Percentiles rank a stretch among this genome's conserved stretches.
phyloP scores from a whole-genome alignment of 305 asterid species.

The Solanum hybrid region DNA sequence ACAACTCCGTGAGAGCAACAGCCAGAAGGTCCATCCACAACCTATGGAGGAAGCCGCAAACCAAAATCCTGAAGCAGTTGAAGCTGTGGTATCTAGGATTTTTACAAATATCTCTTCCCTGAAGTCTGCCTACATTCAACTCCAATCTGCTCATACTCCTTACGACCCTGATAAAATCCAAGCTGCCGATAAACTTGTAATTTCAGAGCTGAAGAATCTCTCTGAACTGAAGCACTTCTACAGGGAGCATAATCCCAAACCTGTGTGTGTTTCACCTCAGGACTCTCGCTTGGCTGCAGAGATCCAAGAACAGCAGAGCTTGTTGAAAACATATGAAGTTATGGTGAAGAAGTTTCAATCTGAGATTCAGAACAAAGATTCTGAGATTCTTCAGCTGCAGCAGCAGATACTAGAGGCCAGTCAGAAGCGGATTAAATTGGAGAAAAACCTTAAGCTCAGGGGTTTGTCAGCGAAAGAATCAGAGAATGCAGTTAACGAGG shows the following conservation, averaged over 20 bases:
- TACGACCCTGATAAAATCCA: slow-evolving; percentile 95
- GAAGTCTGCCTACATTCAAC: slow-evolving; percentile 88
- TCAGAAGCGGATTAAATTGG: slow-evolving; percentile 84
- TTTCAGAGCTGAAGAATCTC: slow-evolving; percentile 79
- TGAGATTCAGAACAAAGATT: slow-evolving; percentile 91
- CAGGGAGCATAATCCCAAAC: slow-evolving; percentile 91
- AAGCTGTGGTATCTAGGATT: slow-evolving; percentile 67
- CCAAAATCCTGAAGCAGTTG: slow-evolving; percentile 91
- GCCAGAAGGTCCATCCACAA: slow-evolving; percentile 97
- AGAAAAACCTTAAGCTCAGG: slow-evolving; percentile 90
- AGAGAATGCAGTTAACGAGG: slow-evolving; percentile 51
- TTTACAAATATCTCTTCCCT: slow-evolving; percentile 81
- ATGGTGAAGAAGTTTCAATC: slow-evolving; percentile 98
- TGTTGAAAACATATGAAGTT: slow-evolving; percentile 87
- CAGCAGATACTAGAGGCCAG: slow-evolving; percentile 86
- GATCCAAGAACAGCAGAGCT: slow-evolving; percentile 95
- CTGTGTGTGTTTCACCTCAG: slow-evolving; percentile 81
- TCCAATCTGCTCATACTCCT: slow-evolving; percentile 93
- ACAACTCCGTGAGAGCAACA: slow-evolving; percentile 91
- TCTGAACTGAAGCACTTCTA: slow-evolving; percentile 96
- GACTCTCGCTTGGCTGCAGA: slow-evolving; percentile 97
- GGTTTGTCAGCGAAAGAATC: slow-evolving; percentile 81
- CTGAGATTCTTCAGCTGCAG: slow-evolving; percentile 76
- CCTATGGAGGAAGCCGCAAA: slow-evolving; percentile 91
- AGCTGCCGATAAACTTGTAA: slow-evolving; percentile 94